Conservation (phyloP, 345 rosid genomes). For the Salix caprea region DNA sequence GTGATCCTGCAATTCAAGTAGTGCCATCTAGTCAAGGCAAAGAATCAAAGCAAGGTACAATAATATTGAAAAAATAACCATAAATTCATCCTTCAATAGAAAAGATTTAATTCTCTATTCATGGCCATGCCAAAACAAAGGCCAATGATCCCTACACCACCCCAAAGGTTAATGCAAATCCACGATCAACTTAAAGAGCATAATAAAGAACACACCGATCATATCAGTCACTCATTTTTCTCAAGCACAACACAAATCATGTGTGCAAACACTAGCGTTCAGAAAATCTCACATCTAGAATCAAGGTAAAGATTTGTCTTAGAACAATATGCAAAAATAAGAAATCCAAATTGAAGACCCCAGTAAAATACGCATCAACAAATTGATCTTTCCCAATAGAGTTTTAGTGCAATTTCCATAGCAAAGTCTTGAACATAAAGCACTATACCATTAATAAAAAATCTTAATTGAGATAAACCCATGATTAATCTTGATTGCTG, state of each 20-base stretch:
- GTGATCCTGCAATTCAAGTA: background rate
- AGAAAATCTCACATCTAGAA: background rate
- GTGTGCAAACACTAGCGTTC: background rate
- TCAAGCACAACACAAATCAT: background rate
- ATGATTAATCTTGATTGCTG: background rate
- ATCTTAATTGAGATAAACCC: background rate
- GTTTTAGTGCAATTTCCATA: background rate
- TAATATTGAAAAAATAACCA: background rate
- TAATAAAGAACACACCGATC: background rate
- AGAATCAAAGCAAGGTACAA: background rate
- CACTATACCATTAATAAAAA: too few relatives aligned
- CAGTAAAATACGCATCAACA: too few relatives aligned
- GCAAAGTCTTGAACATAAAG: background rate
- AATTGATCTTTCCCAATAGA: too few relatives aligned
- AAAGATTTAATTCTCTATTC: too few relatives aligned
- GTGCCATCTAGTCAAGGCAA: background rate
- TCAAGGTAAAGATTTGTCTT: background rate
- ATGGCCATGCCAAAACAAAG: background rate
- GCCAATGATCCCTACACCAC: background rate
- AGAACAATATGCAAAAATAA: background rate
- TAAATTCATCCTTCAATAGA: background rate
- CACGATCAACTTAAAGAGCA: background rate
- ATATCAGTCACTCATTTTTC: background rate
- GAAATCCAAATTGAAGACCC: background rate
- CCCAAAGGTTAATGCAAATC: background rate